Percentiles rank a stretch among this genome's conserved stretches.
These are phyloP conservation scores for Tephrocybe sp. DNA, from an alignment of 768 basidiomycete species.

Conservation along the genomic window DNA sequence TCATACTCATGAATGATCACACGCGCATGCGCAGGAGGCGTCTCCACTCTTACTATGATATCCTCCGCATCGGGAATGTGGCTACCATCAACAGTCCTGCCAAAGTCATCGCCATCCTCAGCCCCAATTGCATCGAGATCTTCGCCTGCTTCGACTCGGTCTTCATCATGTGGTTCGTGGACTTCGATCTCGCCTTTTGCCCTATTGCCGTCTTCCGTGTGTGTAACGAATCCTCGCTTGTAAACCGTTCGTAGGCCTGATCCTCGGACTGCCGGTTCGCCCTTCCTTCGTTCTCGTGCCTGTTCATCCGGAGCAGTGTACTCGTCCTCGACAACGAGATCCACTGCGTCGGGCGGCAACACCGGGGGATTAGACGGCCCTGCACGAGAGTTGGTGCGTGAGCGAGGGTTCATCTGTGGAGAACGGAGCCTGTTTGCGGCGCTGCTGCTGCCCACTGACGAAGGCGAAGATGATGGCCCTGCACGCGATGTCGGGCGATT, in stretches of 20 bases:
- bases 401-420: conserved; percentile 31
- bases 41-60: conserved; percentile 33
- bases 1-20: conserved; percentile 31
- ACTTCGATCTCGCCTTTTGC: conserved; percentile 44
- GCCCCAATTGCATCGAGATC: conserved; percentile 34
- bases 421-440: conserved; percentile 25
- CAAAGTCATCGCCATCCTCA: conserved; percentile 29
- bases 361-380: conserved; percentile 20
- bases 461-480: conserved; percentile 21
- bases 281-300: conserved; percentile 55
- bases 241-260: conserved; percentile 54
- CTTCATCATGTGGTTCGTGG: conserved; percentile 25
- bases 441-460: conserved; percentile 27
- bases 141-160: conserved; percentile 41
- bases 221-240: conserved; percentile 44
- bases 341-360: conserved; percentile 77
- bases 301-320: conserved; percentile 54
- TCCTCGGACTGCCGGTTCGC: conserved; percentile 52
- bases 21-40: conserved; percentile 48
- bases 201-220: conserved; percentile 31
- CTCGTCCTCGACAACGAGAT: conserved; percentile 78
- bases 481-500: conserved; percentile 7
- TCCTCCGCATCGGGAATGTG: conserved; percentile 25
- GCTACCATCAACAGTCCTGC: conserved; percentile 22
- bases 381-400: conserved; percentile 28